Evolutionary conservation across 345 rosid genomes (phyloP), one percentile per base, ranked within the genome.

Genomic region (Citrus cavaleriei): DNA sequence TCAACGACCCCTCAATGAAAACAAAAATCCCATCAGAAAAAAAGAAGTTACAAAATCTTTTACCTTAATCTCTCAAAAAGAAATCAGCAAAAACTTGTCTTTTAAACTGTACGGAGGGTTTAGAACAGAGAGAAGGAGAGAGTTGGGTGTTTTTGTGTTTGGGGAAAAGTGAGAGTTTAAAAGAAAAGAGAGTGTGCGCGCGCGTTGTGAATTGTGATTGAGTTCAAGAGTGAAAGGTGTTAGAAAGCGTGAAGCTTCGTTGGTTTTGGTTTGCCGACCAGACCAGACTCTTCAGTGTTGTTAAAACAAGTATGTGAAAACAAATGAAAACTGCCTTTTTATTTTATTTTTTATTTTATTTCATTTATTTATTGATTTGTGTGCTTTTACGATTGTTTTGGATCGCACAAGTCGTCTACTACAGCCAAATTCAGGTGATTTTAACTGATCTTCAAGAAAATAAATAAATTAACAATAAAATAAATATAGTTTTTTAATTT

Each of bases 381-480:
- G 69, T 34, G 69, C 69, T 65, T 65, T 65, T 65, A 16, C 74
- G 68, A 63, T 55, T 72, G 73, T 40, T 74, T 59, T 65, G 70
- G 67, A 66, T 75, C 57, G 77, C 69, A 42, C 64, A 46, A 75
- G 72, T 84, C 85, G 76, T 69, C 35, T 38, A 59, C 77, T 35
- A 72, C 16, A 65, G 87, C 84, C 88, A 80, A 83, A 21, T 65
- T 83, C 86, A 80, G 83, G 86, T 83, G 86, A 80, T 71, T 80
- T 46, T 25, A 37, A 55, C 58, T 40, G 22, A 13, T 64, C 71
- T 75, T 51, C 61, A 1, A 1, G 2, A 28, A 28, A 28, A 1
- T 32, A 0, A 32, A 32, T 0, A 0, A 30, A 30, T 6, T 0
- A 32, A 32, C 6, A 35, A 37, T 16, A 16, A 27, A 30, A 51